Evolutionary conservation across 2,329 filamentous ascomycete genomes (phyloP).

Genomic region (Nothophoma quercina): DNA sequence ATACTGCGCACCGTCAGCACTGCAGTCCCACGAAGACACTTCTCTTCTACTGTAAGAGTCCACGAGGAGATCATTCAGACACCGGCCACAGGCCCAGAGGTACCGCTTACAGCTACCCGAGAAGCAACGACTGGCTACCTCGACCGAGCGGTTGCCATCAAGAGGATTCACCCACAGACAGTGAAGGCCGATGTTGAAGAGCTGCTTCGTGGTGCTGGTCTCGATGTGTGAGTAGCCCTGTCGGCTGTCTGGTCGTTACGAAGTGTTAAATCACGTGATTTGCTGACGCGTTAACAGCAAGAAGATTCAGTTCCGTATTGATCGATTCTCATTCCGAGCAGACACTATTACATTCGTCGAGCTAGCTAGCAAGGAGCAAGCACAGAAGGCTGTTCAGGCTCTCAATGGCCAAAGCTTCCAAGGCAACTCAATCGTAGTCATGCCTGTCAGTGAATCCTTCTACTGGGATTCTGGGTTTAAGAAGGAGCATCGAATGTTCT

Average conservation of each 20-base stretch:
- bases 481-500: slow-evolving; percentile 6
- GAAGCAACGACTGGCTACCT: not conserved
- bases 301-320: slow-evolving; percentile 23
- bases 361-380: slow-evolving; percentile 27
- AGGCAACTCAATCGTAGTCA: not conserved
- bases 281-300: slow-evolving; percentile 17
- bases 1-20: slow-evolving; percentile 17
- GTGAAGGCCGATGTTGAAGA: slow-evolving; percentile 21
- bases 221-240: slow-evolving; percentile 29
- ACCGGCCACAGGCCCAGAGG: slow-evolving; percentile 15
- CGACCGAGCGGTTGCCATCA: slow-evolving; percentile 21
- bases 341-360: slow-evolving; percentile 24
- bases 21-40: slow-evolving; percentile 18
- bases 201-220: slow-evolving; percentile 23
- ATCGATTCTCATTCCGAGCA: slow-evolving; percentile 31
- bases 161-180: slow-evolving; percentile 17
- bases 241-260: too few species aligned
- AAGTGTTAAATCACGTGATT: slow-evolving; percentile 18
- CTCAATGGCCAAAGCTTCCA: slow-evolving; percentile 8
- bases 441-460: slow-evolving; percentile 15
- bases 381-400: slow-evolving; percentile 15
- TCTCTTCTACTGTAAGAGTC: slow-evolving; percentile 18
- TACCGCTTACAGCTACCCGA: slow-evolving; percentile 6
- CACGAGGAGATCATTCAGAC: slow-evolving; percentile 15
- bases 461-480: slow-evolving; percentile 11